Evolutionary conservation across 257 asterid genomes (phyloP).

Genomic region (Coffea canephora): DNA sequence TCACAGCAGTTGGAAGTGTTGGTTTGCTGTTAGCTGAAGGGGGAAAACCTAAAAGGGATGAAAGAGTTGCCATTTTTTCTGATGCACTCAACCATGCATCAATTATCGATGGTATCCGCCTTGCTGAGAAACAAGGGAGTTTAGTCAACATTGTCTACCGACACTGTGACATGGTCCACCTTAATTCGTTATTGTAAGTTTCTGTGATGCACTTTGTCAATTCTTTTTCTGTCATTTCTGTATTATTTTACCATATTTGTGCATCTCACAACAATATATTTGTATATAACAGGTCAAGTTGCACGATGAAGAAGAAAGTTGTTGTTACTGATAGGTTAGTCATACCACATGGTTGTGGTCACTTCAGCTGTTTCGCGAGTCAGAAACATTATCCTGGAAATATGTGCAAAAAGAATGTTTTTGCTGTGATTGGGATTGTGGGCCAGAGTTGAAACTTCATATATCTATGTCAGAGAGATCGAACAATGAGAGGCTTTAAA

Average conservation of each 20-base stretch:
- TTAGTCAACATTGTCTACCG: slow-evolving; percentile 62
- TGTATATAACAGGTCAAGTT: slow-evolving; percentile 65
- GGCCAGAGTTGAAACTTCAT: neutral
- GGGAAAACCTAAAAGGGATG: slow-evolving; percentile 47
- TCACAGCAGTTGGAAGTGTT: slow-evolving; percentile 78
- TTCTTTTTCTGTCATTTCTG: neutral
- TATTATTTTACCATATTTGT: slow-evolving; percentile 12
- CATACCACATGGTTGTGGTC: slow-evolving; percentile 13
- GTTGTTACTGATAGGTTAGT: slow-evolving; percentile 94
- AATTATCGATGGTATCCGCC: slow-evolving; percentile 94
- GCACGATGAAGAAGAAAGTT: slow-evolving; percentile 85
- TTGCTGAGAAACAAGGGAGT: slow-evolving; percentile 82
- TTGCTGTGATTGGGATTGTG: neutral
- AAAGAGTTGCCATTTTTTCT: slow-evolving; percentile 77
- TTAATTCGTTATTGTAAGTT: slow-evolving; percentile 71
- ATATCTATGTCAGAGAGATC: neutral
- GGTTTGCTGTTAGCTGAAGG: slow-evolving; percentile 57
- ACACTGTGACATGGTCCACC: slow-evolving; percentile 95
- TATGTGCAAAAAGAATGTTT: neutral
- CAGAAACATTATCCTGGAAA: neutral
- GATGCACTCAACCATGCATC: slow-evolving; percentile 97
- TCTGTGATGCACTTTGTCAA: slow-evolving; percentile 7
- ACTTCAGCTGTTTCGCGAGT: slow-evolving; percentile 4
- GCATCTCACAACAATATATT: slow-evolving; percentile 19
- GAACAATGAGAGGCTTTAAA: neutral